Evolutionary conservation across 73 alveolate species (phyloP).

Genomic region (Symbiodinium pilosum): DNA sequence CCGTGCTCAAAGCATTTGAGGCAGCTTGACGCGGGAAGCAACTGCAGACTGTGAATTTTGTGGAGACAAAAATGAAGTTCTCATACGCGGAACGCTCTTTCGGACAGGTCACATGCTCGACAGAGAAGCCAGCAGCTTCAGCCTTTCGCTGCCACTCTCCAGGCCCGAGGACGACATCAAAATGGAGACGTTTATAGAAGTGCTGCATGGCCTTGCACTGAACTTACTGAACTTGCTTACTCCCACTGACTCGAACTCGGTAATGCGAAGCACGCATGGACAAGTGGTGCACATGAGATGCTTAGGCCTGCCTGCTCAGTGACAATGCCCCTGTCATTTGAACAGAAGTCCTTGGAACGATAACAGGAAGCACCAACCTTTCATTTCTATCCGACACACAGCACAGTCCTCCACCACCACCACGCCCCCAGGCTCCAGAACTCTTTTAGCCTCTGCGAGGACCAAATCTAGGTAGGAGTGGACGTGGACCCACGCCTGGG

Average conservation of each 20-base stretch:
- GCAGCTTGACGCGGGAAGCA: too few species aligned
- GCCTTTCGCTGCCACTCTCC: slow-evolving; percentile 17
- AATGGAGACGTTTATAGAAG: slow-evolving; percentile 50
- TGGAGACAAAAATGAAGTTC: too few species aligned
- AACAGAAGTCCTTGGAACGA: slow-evolving; percentile 13
- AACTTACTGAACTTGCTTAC: neutral
- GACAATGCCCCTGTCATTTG: slow-evolving; percentile 28
- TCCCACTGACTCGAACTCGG: neutral
- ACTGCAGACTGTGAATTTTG: too few species aligned
- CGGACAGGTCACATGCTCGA: slow-evolving; percentile 4
- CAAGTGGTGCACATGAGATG: too few species aligned
- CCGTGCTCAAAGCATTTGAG: neutral
- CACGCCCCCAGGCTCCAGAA: slow-evolving; percentile 52
- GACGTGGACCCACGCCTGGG: slow-evolving; percentile 39
- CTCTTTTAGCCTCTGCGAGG: slow-evolving; percentile 24
- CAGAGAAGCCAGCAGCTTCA: slow-evolving; percentile 27
- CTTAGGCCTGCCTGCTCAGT: neutral
- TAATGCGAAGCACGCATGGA: neutral
- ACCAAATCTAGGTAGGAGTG: slow-evolving; percentile 8
- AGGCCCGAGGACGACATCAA: slow-evolving; percentile 23
- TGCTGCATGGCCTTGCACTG: neutral
- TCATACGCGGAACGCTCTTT: too few species aligned
- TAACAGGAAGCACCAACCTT: too few species aligned
- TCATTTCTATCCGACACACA: neutral
- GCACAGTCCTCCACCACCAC: slow-evolving; percentile 5